Evolutionary conservation across 2,329 filamentous ascomycete species (phyloP).

Genomic region (Aureobasidium vineae): DNA sequence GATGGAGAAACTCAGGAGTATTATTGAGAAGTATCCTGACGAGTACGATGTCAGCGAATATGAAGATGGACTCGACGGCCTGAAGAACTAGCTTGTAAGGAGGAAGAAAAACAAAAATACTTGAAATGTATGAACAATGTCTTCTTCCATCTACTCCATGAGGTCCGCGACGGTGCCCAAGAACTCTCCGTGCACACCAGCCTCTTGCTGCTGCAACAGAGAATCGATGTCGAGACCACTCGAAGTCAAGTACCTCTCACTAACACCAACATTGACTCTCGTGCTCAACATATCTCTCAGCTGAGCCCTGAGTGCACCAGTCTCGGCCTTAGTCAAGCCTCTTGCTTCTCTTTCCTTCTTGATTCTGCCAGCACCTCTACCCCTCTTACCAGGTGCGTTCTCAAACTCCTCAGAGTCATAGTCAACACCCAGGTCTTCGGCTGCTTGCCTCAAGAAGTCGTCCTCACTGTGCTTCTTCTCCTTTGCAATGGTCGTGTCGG

Average conservation of each 20-base stretch:
- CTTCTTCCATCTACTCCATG: slow-evolving; percentile 12
- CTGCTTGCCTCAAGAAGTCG: slow-evolving; percentile 77
- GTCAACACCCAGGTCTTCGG: slow-evolving; percentile 90
- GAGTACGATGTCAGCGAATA: slow-evolving; percentile 83
- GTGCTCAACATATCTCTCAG: slow-evolving; percentile 67
- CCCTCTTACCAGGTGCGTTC: slow-evolving; percentile 55
- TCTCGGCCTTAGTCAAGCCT: slow-evolving; percentile 68
- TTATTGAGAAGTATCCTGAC: slow-evolving; percentile 80
- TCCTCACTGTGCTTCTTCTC: slow-evolving; percentile 83
- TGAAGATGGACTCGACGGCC: slow-evolving; percentile 68
- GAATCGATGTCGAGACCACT: slow-evolving; percentile 78
- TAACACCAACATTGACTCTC: slow-evolving; percentile 83
- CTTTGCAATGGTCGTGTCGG: slow-evolving; percentile 79
- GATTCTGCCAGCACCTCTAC: slow-evolving; percentile 68
- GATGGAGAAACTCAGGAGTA: slow-evolving; percentile 70
- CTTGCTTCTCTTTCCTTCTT: slow-evolving; percentile 71
- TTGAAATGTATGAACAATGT: not conserved
- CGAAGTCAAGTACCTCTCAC: slow-evolving; percentile 79
- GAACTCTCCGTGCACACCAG: slow-evolving; percentile 65
- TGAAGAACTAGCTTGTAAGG: slow-evolving; percentile 43
- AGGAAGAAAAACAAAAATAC: not conserved
- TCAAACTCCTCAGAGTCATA: slow-evolving; percentile 87
- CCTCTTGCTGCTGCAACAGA: slow-evolving; percentile 52
- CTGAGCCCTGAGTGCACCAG: slow-evolving; percentile 68
- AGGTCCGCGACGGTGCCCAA: slow-evolving; percentile 57